phyloP scores from a whole-genome alignment of 208 protist species.

The Porcisia deanei region DNA sequence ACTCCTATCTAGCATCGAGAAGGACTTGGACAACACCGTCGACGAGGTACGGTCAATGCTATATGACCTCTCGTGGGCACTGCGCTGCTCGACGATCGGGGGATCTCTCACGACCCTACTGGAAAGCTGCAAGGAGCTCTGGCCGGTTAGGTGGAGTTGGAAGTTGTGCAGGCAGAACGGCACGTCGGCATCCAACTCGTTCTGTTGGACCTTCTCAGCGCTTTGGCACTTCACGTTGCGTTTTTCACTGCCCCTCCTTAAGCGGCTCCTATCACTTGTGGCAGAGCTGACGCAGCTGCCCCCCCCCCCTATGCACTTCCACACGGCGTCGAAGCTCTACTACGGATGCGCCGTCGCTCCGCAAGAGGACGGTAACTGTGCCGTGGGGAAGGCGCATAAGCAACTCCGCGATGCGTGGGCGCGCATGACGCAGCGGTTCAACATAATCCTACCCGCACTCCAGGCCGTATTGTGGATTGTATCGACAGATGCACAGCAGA shows the following conservation, averaged over 20 bases:
- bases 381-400: slow-evolving; percentile 1
- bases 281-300: slow-evolving; percentile 14
- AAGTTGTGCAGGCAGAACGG: slow-evolving; percentile 10
- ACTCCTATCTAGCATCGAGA: slow-evolving; percentile 14
- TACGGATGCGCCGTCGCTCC: slow-evolving; percentile 21
- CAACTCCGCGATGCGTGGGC: slow-evolving; percentile 16
- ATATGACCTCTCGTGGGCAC: slow-evolving; percentile 26
- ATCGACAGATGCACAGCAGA: not conserved
- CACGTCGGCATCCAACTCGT: slow-evolving; percentile 26
- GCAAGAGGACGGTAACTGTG: slow-evolving; percentile 8
- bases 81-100: slow-evolving; percentile 22
- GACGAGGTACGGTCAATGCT: slow-evolving; percentile 30
- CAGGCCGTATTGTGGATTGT: slow-evolving; percentile 21
- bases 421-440: slow-evolving; percentile 7
- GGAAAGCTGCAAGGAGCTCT: slow-evolving; percentile 24
- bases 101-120: slow-evolving; percentile 8
- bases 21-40: slow-evolving; percentile 20
- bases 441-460: slow-evolving; percentile 6
- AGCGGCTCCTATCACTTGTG: slow-evolving; percentile 15
- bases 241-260: slow-evolving; percentile 14
- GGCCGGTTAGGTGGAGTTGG: slow-evolving; percentile 12
- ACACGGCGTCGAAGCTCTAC: slow-evolving; percentile 24
- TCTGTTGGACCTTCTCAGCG: slow-evolving; percentile 27
- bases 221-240: slow-evolving; percentile 21
- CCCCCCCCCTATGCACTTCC: slow-evolving; percentile 24